Evolutionary conservation across 1,139 yeast genomes (phyloP).

Genomic region (Ogataea hybrid): DNA sequence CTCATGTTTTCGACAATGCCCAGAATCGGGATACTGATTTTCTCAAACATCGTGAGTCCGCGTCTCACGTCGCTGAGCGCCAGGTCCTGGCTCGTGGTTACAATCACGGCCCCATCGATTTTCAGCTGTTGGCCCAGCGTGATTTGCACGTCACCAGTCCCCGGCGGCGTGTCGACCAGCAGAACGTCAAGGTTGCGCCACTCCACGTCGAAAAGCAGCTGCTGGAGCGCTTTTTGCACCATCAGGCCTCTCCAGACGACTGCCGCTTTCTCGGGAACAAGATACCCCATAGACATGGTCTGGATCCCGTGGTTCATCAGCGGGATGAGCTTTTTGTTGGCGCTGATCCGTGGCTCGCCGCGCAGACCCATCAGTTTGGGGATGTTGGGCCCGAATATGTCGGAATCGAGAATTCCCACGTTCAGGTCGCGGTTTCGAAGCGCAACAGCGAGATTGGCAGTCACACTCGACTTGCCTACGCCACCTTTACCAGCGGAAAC

Average conservation of each 20-base stretch:
- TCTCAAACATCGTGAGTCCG: constrained; percentile 76
- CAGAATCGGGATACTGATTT: constrained; percentile 68
- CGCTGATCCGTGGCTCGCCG: constrained; percentile 65
- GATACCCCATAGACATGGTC: constrained; percentile 89
- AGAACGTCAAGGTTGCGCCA: constrained; percentile 75
- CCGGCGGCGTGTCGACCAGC: constrained; percentile 87
- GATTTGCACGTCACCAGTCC: constrained; percentile 86
- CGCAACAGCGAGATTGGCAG: constrained; percentile 67
- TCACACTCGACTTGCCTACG: constrained; percentile 52
- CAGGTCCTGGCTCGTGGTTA: constrained; percentile 85
- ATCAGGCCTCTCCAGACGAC: constrained; percentile 86
- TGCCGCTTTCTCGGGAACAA: constrained; percentile 65
- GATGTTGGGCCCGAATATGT: constrained; percentile 72
- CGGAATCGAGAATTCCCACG: constrained; percentile 76
- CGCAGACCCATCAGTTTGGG: constrained; percentile 64
- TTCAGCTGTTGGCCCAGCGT: constrained; percentile 76
- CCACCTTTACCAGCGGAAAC: constrained; percentile 66
- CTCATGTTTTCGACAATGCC: constrained; percentile 90
- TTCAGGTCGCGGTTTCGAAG: constrained; percentile 52
- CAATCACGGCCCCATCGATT: constrained; percentile 78
- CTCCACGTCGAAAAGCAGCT: constrained; percentile 73
- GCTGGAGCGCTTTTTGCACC: constrained; percentile 87
- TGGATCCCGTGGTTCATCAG: constrained; percentile 74
- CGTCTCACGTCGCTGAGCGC: constrained; percentile 80
- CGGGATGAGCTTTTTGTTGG: constrained; percentile 60